phyloP scores from a whole-genome alignment of 2,329 filamentous ascomycete species.

The Didymella arachidicola region DNA sequence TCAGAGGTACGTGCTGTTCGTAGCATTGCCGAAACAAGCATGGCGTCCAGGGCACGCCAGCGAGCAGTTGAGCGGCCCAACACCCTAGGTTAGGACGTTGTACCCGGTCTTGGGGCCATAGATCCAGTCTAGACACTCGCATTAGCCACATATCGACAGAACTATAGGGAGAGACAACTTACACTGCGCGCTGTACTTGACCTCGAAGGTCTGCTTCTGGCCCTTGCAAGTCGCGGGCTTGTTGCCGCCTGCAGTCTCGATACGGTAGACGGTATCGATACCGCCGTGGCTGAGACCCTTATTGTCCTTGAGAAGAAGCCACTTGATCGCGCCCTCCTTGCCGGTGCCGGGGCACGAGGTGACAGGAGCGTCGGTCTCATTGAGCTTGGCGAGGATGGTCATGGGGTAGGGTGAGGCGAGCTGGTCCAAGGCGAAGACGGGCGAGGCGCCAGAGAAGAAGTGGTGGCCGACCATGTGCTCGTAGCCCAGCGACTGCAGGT shows the following conservation, averaged over 20 bases:
- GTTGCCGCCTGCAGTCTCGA: constrained; percentile 59
- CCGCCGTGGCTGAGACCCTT: constrained; percentile 50
- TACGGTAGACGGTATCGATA: constrained; percentile 56
- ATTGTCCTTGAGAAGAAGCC: constrained; percentile 56
- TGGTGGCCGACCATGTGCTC: constrained; percentile 66
- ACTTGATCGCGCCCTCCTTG: constrained; percentile 53
- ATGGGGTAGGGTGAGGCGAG: constrained; percentile 52
- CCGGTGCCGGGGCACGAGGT: constrained; percentile 49
- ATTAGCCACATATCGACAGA: neutral
- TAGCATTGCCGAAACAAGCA: neutral
- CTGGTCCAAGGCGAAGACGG: constrained; percentile 66
- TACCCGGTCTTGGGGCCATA: constrained; percentile 16
- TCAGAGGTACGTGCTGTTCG: neutral
- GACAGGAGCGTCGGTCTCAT: constrained; percentile 61
- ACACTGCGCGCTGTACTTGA: constrained; percentile 55
- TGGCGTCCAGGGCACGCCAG: neutral
- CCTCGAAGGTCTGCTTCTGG: constrained; percentile 43
- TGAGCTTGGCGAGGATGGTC: constrained; percentile 57
- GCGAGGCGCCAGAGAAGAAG: constrained; percentile 66
- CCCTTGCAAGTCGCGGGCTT: constrained; percentile 52
- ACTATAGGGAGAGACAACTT: constrained; percentile 9
- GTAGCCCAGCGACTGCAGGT: constrained; percentile 42
- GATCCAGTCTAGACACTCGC: constrained; percentile 16
- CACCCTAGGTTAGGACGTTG: neutral
- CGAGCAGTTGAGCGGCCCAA: constrained; percentile 1